Percentiles rank a stretch among this genome's conserved stretches.
These are phyloP conservation scores for Lactifluus pinguis DNA, from an alignment of 768 basidiomycete genomes.

Conservation along the genomic window DNA sequence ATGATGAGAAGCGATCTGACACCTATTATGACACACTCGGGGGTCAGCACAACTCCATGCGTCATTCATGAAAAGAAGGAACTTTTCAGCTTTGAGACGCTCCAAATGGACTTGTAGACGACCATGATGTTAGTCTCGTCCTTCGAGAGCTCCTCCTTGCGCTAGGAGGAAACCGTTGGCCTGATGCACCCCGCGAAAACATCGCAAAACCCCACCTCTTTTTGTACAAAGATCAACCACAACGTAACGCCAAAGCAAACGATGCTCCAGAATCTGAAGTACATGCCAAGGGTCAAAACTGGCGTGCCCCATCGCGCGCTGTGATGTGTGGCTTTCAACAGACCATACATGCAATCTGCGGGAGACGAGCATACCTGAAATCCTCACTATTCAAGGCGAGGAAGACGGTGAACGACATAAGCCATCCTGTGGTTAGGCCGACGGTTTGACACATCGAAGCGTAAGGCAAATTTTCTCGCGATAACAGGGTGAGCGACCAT, in stretches of 20 bases:
- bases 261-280: slow-evolving; percentile 79
- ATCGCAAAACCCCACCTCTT: slow-evolving; percentile 54
- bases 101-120: slow-evolving; percentile 93
- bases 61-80: slow-evolving; percentile 23
- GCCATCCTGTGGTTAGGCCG: slow-evolving; percentile 91
- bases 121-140: slow-evolving; percentile 83
- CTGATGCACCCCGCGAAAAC: neutral
- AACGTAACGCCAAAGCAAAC: slow-evolving; percentile 77
- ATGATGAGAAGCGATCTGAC: slow-evolving; percentile 80
- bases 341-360: neutral
- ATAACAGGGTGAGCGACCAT: slow-evolving; percentile 79
- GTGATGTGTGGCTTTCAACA: neutral
- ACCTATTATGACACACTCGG: slow-evolving; percentile 40
- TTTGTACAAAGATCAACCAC: slow-evolving; percentile 82
- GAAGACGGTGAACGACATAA: slow-evolving; percentile 95
- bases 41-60: slow-evolving; percentile 1
- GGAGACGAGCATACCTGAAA: slow-evolving; percentile 49
- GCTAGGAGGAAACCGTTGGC: slow-evolving; percentile 35
- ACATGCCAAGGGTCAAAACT: slow-evolving; percentile 60
- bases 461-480: slow-evolving; percentile 88
- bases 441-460: slow-evolving; percentile 98
- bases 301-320: slow-evolving; percentile 75
- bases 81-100: slow-evolving; percentile 87
- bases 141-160: slow-evolving; percentile 61
- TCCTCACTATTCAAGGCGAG: slow-evolving; percentile 92